Evolutionary conservation across 805 yeast genomes (phyloP).

Genomic region (Ascoidea asiatica): DNA sequence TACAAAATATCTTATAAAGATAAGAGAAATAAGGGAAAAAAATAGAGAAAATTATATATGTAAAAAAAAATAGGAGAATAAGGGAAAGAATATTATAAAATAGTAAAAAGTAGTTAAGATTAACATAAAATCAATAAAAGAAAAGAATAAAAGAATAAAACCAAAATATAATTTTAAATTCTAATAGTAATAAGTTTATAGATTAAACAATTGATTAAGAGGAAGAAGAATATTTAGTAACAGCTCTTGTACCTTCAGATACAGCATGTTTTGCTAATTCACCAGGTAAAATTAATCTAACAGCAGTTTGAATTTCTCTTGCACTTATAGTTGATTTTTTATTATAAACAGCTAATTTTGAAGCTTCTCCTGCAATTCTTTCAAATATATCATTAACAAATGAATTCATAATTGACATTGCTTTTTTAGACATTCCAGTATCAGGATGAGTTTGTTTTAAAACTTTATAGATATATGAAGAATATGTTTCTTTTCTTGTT

Average conservation of each 20-base stretch:
- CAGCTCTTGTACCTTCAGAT: conserved; percentile 98
- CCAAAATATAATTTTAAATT: no score
- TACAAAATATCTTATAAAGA: no score
- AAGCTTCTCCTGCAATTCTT: conserved; percentile 96
- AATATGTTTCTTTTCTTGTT: conserved; percentile 96
- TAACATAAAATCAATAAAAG: no score
- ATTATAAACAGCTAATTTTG: conserved; percentile 97
- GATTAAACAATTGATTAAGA: no score
- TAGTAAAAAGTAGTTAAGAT: no score
- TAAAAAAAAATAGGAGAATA: no score
- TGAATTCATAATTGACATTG: conserved; percentile 98
- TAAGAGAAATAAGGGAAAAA: no score
- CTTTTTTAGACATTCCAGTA: conserved; percentile 97
- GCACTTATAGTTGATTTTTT: conserved; percentile 96
- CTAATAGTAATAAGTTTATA: no score
- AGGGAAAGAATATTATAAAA: no score
- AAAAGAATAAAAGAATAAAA: no score
- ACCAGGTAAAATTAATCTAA: conserved; percentile 95
- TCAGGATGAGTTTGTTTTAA: conserved; percentile 99
- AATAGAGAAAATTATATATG: no score
- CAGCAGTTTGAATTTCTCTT: conserved; percentile 98
- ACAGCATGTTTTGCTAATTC: conserved; percentile 98
- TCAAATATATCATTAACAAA: conserved; percentile 96
- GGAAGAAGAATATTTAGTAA: conserved; percentile 92
- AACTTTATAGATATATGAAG: conserved; percentile 96